These are phyloP conservation scores for Eremochloa ophiuroides DNA, from an alignment of 176 grass and related monocot species.

Conservation along the genomic window DNA sequence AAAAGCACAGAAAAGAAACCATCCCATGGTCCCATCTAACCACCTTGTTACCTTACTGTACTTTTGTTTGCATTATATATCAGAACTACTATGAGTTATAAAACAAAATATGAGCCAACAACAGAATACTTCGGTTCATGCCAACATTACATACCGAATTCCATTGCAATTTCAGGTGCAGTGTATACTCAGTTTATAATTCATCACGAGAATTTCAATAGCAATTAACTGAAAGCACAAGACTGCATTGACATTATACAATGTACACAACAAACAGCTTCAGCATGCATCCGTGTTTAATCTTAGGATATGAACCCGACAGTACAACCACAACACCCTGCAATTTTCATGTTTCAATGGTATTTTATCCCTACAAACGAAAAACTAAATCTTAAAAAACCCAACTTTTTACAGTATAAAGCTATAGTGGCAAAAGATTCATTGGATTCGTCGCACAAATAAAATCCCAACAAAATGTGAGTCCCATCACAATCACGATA, in stretches of 20 bases:
- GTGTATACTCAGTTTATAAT: neutral
- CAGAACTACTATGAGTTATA: too few relatives aligned
- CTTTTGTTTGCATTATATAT: too few relatives aligned
- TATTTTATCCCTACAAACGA: neutral
- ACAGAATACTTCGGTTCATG: too few relatives aligned
- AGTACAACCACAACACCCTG: neutral
- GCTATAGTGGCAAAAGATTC: neutral
- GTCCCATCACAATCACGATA: neutral
- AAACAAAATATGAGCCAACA: too few relatives aligned
- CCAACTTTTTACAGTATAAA: neutral
- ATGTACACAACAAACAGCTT: neutral
- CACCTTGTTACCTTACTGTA: too few relatives aligned
- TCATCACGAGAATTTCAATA: neutral
- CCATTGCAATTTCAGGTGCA: neutral
- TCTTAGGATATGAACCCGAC: neutral
- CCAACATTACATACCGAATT: too few relatives aligned
- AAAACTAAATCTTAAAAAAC: conserved; percentile 8
- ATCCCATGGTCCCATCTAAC: too few relatives aligned
- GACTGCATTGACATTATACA: neutral
- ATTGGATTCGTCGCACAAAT: neutral
- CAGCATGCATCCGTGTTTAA: neutral
- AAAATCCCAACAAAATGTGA: neutral
- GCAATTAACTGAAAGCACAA: neutral
- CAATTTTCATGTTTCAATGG: neutral
- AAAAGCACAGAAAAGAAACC: too few relatives aligned